Evolutionary conservation across 2,329 filamentous ascomycete genomes (phyloP), one percentile per base, ranked within the genome.

Genomic region (Calonectria fujianensis): DNA sequence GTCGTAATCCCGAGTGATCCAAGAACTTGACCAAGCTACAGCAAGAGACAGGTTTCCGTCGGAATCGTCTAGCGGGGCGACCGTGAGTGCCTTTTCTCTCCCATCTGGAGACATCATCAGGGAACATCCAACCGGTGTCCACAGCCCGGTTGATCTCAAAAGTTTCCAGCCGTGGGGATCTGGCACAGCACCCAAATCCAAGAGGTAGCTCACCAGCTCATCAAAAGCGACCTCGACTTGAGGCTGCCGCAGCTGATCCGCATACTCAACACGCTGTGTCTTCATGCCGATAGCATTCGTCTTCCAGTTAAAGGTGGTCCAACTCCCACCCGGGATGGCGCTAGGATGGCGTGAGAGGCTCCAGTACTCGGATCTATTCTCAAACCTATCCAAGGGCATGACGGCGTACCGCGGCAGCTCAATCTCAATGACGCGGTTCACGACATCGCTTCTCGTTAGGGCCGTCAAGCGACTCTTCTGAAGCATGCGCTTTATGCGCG

Each of bases 221-320:
- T 92, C 90, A 78, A 94, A 92, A 0, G 83, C 85, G 2, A 89
- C 83, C 37, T 90, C 89, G 20, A 89, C 88, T 80, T 90, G 89
- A 0, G 89, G 89, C 81, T 90, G 89, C 10, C 88, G 85, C 10
- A 90, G 84, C 80, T 90, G 88, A 70, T 90, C 89, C 11, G 88
- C 89, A 77, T 93, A 94, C 81, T 93, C 91, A 50, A 93, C 87
- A 41, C 92, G 87, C 83, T 93, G 92, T 18, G 90, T 90, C 80
- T 91, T 92, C 70, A 90, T 85, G 1, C 92, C 92, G 31, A 93
- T 92, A 3, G 89, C 85, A 76, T 92, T 88, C n/a, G 89, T 89
- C 78, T 89, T 89, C 92, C 92, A 94, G 82, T 93, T 90, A 81
- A 94, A 93, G 0, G 89, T 89, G 0, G 91, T 92, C 92, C 92